Evolutionary conservation across 805 yeast species (phyloP), one percentile per base, ranked within the genome.

Genomic region (Suhomyces emberorum): DNA sequence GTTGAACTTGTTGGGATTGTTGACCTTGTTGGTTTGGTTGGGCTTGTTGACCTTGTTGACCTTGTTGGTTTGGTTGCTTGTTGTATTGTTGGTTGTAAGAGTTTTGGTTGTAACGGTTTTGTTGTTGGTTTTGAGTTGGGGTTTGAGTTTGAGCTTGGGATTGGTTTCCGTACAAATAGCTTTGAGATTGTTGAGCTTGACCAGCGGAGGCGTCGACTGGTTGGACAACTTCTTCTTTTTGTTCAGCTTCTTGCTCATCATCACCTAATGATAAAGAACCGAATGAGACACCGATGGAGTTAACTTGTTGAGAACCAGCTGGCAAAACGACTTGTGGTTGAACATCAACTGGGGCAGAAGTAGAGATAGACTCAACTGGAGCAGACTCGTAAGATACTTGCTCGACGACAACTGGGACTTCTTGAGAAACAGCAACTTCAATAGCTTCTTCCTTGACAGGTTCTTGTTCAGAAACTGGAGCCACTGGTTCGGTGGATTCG

Each of bases 271-370:
- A 59, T 47, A 78, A 63, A 9, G 82, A 75, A 38, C 86, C 86
- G 49, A 80, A 79, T 22, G 82, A 78, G 27, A 80, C 79, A 44
- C 79, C 81, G 19, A 75, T 73, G 32, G 72, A 60, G 51, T 63
- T 59, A 41, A 70, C 52, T 47, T 62, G 71, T 38, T 72, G 64
- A 30, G 74, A 64, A 25, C 72, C 44, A 28, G 66, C 63, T 44
- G 85, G 85, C 54, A 80, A 72, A 21, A 79, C 61, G 34, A 67
- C 73, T 47, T 61, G 61, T 23, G 70, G 63, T 48, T 61, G 59
- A 17, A 37, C 19, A 12, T 35, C 43, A 30, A 30, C 42, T 18
- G 19, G 32, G 3, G 35, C 25, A n/a, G 37, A 32, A 16, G 35
- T 27, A 23, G 26, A 7, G 6, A 23, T 14, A 5, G 26, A 5